Conservation (phyloP, 2,329 filamentous ascomycete species). For the Stachybotrys echinatus region DNA sequence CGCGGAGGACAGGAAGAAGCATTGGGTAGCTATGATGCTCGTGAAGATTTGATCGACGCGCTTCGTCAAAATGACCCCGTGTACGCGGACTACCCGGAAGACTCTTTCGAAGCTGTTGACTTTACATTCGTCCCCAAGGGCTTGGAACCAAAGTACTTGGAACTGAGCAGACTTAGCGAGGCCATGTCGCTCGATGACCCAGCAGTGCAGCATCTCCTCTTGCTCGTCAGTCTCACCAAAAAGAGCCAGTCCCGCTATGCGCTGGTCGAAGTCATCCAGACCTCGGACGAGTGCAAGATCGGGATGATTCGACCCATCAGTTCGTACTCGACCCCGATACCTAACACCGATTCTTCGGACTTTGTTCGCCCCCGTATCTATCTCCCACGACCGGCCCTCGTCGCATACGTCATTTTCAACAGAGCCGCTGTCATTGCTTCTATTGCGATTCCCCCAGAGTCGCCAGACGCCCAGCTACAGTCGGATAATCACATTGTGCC, state of each 20-base stretch:
- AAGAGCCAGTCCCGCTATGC: constrained; percentile 58
- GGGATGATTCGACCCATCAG: constrained; percentile 64
- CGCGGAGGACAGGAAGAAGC: constrained; percentile 79
- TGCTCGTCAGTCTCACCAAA: constrained; percentile 54
- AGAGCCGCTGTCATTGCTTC: constrained; percentile 74
- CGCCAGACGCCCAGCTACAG: constrained; percentile 71
- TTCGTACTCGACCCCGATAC: constrained; percentile 53
- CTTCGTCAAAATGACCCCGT: constrained; percentile 51
- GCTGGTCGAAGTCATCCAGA: constrained; percentile 66
- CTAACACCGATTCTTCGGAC: constrained; percentile 28
- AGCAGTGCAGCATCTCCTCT: constrained; percentile 51
- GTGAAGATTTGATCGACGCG: constrained; percentile 56
- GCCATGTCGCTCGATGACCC: constrained; percentile 44
- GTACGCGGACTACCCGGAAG: constrained; percentile 41
- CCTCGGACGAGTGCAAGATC: constrained; percentile 47
- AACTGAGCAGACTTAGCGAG: constrained; percentile 46
- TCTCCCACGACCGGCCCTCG: constrained; percentile 71
- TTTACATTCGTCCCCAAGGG: constrained; percentile 63
- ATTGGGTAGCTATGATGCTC: constrained; percentile 65
- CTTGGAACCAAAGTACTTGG: constrained; percentile 42
- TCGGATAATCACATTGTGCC: constrained; percentile 58
- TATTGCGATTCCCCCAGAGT: constrained; percentile 60
- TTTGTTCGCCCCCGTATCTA: constrained; percentile 59
- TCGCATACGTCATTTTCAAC: constrained; percentile 78
- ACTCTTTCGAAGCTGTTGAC: constrained; percentile 71